A percentile compares a stretch with the other conserved stretches of the same genome.
Conservation (phyloP, 495 filamentous ascomycete species). For the Clohesyomyces aquaticus region DNA sequence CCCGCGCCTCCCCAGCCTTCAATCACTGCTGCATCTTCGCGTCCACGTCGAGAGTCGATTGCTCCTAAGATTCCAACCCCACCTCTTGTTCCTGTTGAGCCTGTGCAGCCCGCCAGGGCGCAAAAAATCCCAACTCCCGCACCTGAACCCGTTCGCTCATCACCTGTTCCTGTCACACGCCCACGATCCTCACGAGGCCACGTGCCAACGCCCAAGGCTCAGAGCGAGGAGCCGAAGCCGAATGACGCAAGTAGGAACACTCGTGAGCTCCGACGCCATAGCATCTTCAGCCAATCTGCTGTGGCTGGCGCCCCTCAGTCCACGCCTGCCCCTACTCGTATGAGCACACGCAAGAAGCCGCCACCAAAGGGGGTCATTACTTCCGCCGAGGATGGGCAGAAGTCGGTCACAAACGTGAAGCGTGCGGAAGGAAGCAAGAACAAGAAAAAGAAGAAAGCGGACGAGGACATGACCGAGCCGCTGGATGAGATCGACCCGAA, state of each 20-base stretch:
- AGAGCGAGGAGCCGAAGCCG: conserved; percentile 47
- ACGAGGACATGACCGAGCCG: conserved; percentile 61
- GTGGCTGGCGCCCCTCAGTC: too few relatives aligned
- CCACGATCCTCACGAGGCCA: conserved; percentile 32
- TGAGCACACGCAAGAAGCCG: conserved; percentile 35
- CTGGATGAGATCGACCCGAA: conserved; percentile 86
- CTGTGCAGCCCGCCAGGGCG: conserved; percentile 7
- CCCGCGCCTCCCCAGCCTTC: conserved; percentile 8
- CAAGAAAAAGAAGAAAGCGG: conserved; percentile 55
- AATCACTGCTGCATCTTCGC: conserved; percentile 35
- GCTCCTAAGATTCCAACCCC: conserved; percentile 21
- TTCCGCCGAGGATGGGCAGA: conserved; percentile 70
- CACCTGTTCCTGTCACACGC: conserved; percentile 10
- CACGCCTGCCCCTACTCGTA: conserved; percentile 18
- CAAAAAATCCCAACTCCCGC: conserved; percentile 24
- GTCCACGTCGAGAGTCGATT: conserved; percentile 31
- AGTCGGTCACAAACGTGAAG: conserved; percentile 71
- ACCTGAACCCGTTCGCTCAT: conserved; percentile 14
- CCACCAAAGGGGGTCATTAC: conserved; percentile 45
- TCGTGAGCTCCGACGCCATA: conserved; percentile 45
- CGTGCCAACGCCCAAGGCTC: conserved; percentile 43
- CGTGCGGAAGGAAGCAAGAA: conserved; percentile 76
- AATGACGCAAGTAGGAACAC: conserved; percentile 20
- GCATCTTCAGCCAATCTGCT: conserved; percentile 42
- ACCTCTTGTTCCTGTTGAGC: conserved; percentile 2